Percentiles rank a stretch among this genome's conserved stretches.
These are phyloP conservation scores for Babesia ovis DNA, from an alignment of 169 alveolate species.

Conservation along the genomic window DNA sequence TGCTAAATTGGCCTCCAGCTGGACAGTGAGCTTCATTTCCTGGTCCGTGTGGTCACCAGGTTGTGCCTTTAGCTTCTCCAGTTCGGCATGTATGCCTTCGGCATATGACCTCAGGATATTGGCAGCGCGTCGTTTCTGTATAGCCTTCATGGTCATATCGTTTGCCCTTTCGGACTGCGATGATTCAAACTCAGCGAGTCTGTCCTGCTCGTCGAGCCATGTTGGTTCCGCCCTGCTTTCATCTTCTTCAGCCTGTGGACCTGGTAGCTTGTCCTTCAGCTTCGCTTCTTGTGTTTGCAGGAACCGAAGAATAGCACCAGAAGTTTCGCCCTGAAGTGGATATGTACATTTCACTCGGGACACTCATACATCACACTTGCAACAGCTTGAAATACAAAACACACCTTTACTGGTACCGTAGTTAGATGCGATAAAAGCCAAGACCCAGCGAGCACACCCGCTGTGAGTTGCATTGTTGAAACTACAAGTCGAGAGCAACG, in stretches of 20 bases:
- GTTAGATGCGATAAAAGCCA: constrained; percentile 16
- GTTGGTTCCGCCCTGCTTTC: constrained; percentile 49
- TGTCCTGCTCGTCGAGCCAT: constrained; percentile 61
- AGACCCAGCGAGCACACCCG: not conserved
- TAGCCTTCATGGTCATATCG: constrained; percentile 54
- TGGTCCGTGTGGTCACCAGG: constrained; percentile 45
- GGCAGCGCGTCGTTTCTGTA: constrained; percentile 60
- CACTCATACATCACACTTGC: not conserved
- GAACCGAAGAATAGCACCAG: constrained; percentile 36
- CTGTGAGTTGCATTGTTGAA: constrained; percentile 6
- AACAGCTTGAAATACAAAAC: not conserved
- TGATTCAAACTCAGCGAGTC: constrained; percentile 57
- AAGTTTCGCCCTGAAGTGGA: constrained; percentile 7
- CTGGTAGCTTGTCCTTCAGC: constrained; percentile 26
- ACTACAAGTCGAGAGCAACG: too few species aligned
- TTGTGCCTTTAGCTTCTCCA: constrained; percentile 29
- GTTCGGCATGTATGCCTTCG: constrained; percentile 55
- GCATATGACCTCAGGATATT: constrained; percentile 46
- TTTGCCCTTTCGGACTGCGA: constrained; percentile 61
- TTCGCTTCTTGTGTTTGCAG: constrained; percentile 28
- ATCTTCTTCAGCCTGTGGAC: constrained; percentile 33
- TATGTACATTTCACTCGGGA: not conserved
- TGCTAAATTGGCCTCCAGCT: constrained; percentile 60
- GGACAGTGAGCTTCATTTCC: constrained; percentile 37
- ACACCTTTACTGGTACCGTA: constrained; percentile 5